Percentiles rank a stretch among this genome's conserved stretches.
Evolutionary conservation across 2,329 filamentous ascomycete genomes (phyloP).

Genomic region (Chaetomiaceae sp.): DNA sequence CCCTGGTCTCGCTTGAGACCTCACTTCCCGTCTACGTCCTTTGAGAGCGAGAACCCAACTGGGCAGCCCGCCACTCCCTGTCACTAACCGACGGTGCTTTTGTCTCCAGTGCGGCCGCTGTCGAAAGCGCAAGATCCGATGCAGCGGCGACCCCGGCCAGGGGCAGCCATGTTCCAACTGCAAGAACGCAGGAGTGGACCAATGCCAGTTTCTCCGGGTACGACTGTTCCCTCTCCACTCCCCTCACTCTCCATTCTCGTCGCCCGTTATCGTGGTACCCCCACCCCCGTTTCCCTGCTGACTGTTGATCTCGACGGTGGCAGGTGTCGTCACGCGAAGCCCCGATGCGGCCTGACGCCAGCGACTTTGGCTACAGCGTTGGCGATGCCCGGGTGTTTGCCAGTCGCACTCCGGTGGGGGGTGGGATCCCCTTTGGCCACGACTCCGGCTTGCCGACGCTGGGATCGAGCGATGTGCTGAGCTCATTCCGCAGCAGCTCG

Average conservation of each 20-base stretch:
- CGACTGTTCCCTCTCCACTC: not conserved
- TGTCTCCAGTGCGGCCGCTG: slow-evolving; percentile 71
- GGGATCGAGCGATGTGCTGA: slow-evolving; percentile 28
- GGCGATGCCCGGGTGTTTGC: slow-evolving; percentile 29
- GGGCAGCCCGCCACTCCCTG: too few relatives aligned
- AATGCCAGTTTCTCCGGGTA: slow-evolving; percentile 79
- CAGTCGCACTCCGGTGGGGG: slow-evolving; percentile 14
- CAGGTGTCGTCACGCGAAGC: slow-evolving; percentile 36
- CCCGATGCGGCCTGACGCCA: slow-evolving; percentile 28
- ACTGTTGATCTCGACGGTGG: slow-evolving; percentile 3
- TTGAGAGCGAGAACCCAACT: too few relatives aligned
- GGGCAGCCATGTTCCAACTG: slow-evolving; percentile 80
- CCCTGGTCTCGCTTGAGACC: too few relatives aligned
- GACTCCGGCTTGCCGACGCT: slow-evolving; percentile 28
- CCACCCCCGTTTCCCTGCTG: not conserved
- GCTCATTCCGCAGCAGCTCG: slow-evolving; percentile 30
- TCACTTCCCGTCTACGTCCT: too few relatives aligned
- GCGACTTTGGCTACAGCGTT: slow-evolving; percentile 32
- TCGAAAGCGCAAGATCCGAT: slow-evolving; percentile 89
- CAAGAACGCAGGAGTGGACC: slow-evolving; percentile 61
- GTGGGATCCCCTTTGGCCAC: slow-evolving; percentile 25
- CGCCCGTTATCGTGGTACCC: too few relatives aligned
- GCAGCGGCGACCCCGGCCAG: slow-evolving; percentile 75
- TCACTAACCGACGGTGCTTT: slow-evolving; percentile 4
- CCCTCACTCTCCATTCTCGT: too few relatives aligned